Base-by-base conservation (phyloP, 2,329 filamentous ascomycete species). In the Colletotrichum trifolii region DNA sequence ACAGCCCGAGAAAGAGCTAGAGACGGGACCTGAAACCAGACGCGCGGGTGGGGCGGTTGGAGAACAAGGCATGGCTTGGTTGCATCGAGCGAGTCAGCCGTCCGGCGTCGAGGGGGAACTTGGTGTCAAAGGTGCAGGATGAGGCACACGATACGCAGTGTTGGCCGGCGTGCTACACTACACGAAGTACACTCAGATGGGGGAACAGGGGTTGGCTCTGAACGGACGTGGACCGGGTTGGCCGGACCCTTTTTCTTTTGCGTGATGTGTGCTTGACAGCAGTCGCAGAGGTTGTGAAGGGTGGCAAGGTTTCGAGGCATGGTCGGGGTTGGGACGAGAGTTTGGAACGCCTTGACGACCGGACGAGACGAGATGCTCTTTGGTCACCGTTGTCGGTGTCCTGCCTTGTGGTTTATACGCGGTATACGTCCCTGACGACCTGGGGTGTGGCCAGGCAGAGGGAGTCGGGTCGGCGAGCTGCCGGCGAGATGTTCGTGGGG, bases 401-500 rank as follows among this genome's bases (percentile, higher is more conserved):
- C 39, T 2, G 25, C 4, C 25, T 25, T 5, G 25, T 25, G 25
- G 25, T 25, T 25, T 25, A 1, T 25, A 25, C 25, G 25, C 25
- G 25, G 3, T 25, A 25, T 42, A n/a, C 39, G 10, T 36, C 9
- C 48, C 1, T 39, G 12, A 2, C 12, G 10, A 36, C 8, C 48
- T 50, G 34, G 48, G 13, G n/a, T 46, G 11, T 46, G 39, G 6
- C 25, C 25, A 25, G 25, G 25, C 25, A 25, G 25, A 25, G 25
- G 25, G 25, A 1, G 25, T 25, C 25, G 56, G 55, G 38, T 54
- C 56, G 45, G 56, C 55, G 49, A 60, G 56, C 45, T 64, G 55
- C 61, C 61, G 55, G 55, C 48, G 43, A 54, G 55, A 60, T 48
- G 55, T 60, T 54, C 60, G 54, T 59, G 55, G 60, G 38, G 49